Conservation (phyloP, 2,329 filamentous ascomycete genomes). For the Trichoderma brevicompactum region DNA sequence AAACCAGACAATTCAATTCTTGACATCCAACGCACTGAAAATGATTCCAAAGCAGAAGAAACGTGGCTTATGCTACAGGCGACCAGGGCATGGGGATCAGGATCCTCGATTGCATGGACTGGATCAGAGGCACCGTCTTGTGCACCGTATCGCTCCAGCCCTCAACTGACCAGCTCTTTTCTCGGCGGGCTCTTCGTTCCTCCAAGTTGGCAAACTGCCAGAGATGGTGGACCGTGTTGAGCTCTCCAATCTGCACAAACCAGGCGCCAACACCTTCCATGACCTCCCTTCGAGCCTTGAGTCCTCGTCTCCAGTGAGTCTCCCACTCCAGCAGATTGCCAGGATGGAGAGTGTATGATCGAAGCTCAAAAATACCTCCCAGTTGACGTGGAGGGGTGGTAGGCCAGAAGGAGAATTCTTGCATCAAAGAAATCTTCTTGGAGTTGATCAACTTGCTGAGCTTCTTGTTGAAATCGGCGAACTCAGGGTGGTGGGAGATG, state of each 20-base stretch:
- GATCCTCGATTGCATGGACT: constrained; percentile 93
- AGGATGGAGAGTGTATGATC: constrained; percentile 94
- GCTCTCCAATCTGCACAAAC: constrained; percentile 97
- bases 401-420: constrained; percentile 99
- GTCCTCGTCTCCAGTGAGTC: constrained; percentile 92
- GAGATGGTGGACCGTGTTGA: constrained; percentile 96
- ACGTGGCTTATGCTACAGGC: constrained; percentile 70
- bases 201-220: constrained; percentile 99
- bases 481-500: constrained; percentile 83
- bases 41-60: constrained; percentile 4
- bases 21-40: constrained; percentile 16
- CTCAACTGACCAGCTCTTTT: constrained; percentile 93
- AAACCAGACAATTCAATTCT: not conserved
- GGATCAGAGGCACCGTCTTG: constrained; percentile 96
- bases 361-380: constrained; percentile 91
- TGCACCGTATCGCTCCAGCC: constrained; percentile 98
- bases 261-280: constrained; percentile 99
- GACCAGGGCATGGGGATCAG: constrained; percentile 96
- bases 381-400: constrained; percentile 88
- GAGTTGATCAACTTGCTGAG: constrained; percentile 82
- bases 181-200: constrained; percentile 84
- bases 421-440: constrained; percentile 93
- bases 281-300: constrained; percentile 88
- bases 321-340: constrained; percentile 98
- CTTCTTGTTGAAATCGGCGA: constrained; percentile 79